A percentile compares a stretch with the other conserved stretches of the same genome.
Conservation (phyloP, 352 stramenopile genomes). For the Phytophthora pisi region DNA sequence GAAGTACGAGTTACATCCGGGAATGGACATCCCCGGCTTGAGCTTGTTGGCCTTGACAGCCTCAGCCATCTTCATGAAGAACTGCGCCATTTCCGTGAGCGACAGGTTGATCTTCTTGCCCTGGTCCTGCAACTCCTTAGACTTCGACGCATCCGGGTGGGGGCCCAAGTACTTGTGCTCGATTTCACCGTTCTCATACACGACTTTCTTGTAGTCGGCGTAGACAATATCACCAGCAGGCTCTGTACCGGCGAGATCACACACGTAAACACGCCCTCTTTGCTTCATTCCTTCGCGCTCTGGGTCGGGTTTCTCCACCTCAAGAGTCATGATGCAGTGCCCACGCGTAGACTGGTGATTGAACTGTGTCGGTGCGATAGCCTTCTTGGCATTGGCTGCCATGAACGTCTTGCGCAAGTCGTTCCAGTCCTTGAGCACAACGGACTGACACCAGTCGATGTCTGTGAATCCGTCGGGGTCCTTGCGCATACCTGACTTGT, state of each 20-base stretch:
- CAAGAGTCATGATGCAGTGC: constrained; percentile 96
- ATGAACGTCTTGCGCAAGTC: constrained; percentile 92
- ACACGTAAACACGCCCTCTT: constrained; percentile 92
- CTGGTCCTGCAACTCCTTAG: constrained; percentile 94
- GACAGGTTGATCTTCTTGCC: constrained; percentile 97
- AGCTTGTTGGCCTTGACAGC: constrained; percentile 94
- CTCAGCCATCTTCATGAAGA: constrained; percentile 98
- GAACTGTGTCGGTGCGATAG: constrained; percentile 94
- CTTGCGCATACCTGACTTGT: constrained; percentile 96
- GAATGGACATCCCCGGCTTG: constrained; percentile 92
- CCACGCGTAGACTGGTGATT: constrained; percentile 94
- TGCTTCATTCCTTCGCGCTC: constrained; percentile 91
- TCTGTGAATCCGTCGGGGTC: constrained; percentile 95
- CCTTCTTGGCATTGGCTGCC: constrained; percentile 91
- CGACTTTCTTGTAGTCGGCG: constrained; percentile 93
- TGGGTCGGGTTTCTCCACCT: constrained; percentile 93
- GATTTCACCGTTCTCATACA: constrained; percentile 91
- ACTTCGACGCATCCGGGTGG: constrained; percentile 91
- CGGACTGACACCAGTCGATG: constrained; percentile 94
- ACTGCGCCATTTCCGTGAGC: constrained; percentile 95
- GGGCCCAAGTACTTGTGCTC: constrained; percentile 93
- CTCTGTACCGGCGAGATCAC: constrained; percentile 93
- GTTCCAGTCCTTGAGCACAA: constrained; percentile 94
- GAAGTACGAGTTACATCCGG: constrained; percentile 95
- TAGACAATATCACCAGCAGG: constrained; percentile 94